phyloP scores from a whole-genome alignment of 2,329 filamentous ascomycete genomes.

The Penicillium crustosum region DNA sequence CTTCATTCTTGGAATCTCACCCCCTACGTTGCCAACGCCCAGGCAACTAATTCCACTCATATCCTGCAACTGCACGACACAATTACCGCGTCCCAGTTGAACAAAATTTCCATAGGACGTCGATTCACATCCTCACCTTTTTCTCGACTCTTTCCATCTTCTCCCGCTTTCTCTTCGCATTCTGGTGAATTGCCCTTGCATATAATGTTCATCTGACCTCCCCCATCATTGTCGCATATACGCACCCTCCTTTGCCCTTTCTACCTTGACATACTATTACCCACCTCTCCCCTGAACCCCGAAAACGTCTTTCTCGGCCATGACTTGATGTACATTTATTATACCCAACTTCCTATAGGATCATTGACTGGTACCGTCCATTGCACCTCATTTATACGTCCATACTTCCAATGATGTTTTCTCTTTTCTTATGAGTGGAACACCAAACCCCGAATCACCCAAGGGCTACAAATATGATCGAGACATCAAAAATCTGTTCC shows the following conservation, averaged over 20 bases:
- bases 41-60: background rate
- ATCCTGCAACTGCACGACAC: background rate
- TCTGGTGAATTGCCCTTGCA: background rate
- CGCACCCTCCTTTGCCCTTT: background rate
- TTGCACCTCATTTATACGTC: background rate
- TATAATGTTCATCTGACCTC: background rate
- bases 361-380: background rate
- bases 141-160: background rate
- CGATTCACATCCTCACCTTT: background rate
- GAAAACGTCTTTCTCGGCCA: slow-evolving; percentile 8
- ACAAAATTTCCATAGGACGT: background rate
- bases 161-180: background rate
- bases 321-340: slow-evolving; percentile 27
- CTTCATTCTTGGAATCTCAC: background rate
- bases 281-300: background rate
- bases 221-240: background rate
- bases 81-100: background rate
- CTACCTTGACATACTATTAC: background rate
- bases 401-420: background rate
- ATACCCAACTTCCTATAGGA: slow-evolving; percentile 20
- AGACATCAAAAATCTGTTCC: background rate
- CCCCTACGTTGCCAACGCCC: background rate
- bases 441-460: background rate
- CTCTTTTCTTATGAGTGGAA: background rate
- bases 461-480: background rate